Evolutionary conservation across 257 asterid species (phyloP).

Genomic region (Nicotiana knightiana): DNA sequence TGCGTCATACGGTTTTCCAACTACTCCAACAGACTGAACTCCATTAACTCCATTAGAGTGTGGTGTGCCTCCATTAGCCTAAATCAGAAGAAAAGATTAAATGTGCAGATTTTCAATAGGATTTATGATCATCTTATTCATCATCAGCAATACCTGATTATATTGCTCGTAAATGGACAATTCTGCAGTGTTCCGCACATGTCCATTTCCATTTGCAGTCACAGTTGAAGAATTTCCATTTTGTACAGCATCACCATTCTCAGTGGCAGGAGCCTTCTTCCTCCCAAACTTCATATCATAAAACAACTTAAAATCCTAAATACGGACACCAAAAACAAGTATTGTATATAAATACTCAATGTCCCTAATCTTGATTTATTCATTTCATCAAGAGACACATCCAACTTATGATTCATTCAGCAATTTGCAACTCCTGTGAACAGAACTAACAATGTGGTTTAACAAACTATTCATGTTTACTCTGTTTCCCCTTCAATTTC

Average conservation of each 20-base stretch:
- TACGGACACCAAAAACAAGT: conserved; percentile 27
- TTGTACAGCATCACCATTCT: conserved; percentile 27
- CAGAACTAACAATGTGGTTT: neutral
- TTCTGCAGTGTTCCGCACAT: conserved; percentile 50
- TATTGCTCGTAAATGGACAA: conserved; percentile 81
- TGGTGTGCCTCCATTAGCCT: conserved; percentile 40
- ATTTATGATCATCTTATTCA: neutral
- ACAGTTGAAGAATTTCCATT: conserved; percentile 32
- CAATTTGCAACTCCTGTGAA: neutral
- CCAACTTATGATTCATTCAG: neutral
- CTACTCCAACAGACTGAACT: conserved; percentile 38
- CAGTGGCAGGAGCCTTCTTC: conserved; percentile 48
- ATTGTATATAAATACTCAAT: conserved; percentile 25
- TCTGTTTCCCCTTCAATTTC: neutral
- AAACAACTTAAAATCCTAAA: conserved; percentile 81
- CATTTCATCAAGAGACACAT: conserved; percentile 3
- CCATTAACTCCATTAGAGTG: conserved; percentile 36
- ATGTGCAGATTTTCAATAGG: conserved; percentile 14
- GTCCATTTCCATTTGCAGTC: conserved; percentile 34
- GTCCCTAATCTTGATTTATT: neutral
- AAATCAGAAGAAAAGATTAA: conserved; percentile 24
- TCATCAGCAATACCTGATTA: conserved; percentile 51
- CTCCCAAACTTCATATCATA: conserved; percentile 97
- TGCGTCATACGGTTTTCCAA: conserved; percentile 57
- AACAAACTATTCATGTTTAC: neutral